Conservation (phyloP, 2,329 filamentous ascomycete genomes). For the Beauveria brongniartii region DNA sequence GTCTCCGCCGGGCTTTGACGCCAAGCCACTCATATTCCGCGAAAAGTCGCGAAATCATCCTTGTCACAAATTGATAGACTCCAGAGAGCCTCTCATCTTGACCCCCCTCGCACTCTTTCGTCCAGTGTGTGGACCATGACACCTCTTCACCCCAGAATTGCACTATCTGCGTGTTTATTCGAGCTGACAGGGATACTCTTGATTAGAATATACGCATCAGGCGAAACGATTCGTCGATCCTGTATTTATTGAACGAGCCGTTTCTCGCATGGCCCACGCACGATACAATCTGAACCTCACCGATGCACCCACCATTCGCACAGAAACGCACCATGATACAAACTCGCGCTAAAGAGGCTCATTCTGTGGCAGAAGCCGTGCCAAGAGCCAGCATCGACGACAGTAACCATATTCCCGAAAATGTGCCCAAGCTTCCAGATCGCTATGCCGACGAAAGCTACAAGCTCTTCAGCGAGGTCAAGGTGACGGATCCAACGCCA, state of each 20-base stretch:
- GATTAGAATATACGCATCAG: not conserved
- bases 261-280: not conserved
- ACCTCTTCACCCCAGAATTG: not conserved
- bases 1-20: not conserved
- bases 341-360: not conserved
- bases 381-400: not conserved
- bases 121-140: too few species aligned
- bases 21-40: not conserved
- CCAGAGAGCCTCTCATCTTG: too few species aligned
- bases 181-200: not conserved
- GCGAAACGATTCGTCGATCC: not conserved
- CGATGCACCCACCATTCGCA: too few species aligned
- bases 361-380: not conserved
- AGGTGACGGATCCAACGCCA: slow-evolving; percentile 27
- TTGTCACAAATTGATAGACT: too few species aligned
- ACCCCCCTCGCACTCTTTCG: too few species aligned
- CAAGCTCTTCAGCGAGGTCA: slow-evolving; percentile 30
- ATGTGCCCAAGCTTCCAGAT: slow-evolving; percentile 24
- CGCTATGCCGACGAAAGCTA: slow-evolving; percentile 34
- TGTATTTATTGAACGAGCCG: too few species aligned
- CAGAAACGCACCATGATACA: not conserved
- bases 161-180: not conserved
- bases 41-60: too few species aligned
- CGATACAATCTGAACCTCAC: not conserved
- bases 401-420: not conserved